Conservation (phyloP, 192 early-diverging fungal species). For the Coemansia sp. region DNA sequence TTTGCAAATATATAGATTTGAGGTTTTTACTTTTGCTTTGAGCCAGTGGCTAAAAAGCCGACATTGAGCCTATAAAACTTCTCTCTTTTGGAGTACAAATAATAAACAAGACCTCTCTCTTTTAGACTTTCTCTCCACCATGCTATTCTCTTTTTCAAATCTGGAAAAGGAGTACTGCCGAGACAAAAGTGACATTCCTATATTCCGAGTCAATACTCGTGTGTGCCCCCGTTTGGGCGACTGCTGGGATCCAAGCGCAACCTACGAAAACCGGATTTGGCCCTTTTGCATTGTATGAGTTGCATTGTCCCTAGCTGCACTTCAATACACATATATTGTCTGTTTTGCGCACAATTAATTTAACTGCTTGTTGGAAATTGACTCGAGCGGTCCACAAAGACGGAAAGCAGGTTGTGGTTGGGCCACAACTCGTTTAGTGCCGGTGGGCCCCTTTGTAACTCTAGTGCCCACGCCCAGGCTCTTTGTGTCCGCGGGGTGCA, state of each 20-base stretch:
- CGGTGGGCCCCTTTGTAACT: constrained; percentile 6
- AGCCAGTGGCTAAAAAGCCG: too few species aligned
- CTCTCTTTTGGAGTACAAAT: too few species aligned
- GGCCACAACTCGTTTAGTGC: constrained; percentile 12
- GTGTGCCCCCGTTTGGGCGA: constrained; percentile 6
- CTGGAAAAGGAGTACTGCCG: background rate
- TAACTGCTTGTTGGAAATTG: constrained; percentile 11
- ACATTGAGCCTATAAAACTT: too few species aligned
- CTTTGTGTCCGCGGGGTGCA: constrained; percentile 3
- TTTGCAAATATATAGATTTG: too few species aligned
- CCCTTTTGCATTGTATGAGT: background rate
- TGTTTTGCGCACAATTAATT: constrained; percentile 9
- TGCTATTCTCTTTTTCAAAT: background rate
- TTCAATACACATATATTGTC: constrained; percentile 1
- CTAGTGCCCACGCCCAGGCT: constrained; percentile 1
- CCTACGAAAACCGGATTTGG: constrained; percentile 15
- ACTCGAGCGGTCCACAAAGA: background rate
- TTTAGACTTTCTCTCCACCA: too few species aligned
- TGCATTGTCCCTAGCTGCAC: constrained; percentile 4
- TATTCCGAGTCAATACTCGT: background rate
- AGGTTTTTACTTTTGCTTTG: too few species aligned
- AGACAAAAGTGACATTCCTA: background rate
- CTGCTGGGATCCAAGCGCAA: constrained; percentile 6
- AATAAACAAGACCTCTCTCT: too few species aligned
- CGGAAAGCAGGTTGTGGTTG: constrained; percentile 7